Evolutionary conservation across 1,284 basidiomycete species (phyloP).

Genomic region (Leccinum pachyderme): DNA sequence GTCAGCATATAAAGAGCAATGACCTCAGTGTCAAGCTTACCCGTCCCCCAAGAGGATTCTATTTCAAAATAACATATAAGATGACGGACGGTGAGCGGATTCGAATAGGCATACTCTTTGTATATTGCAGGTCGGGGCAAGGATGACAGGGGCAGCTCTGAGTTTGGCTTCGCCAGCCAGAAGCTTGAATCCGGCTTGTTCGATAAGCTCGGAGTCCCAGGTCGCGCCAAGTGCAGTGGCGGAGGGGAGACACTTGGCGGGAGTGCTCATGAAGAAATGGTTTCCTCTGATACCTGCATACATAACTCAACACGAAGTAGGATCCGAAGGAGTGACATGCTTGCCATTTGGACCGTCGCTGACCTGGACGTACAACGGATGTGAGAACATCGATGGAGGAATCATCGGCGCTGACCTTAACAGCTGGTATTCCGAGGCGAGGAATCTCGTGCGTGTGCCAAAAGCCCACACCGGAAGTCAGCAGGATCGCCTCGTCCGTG

Average conservation of each 20-base stretch:
- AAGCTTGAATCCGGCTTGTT: slow-evolving; percentile 60
- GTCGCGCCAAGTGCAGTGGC: slow-evolving; percentile 75
- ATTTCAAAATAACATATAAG: slow-evolving; percentile 6
- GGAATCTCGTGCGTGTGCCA: slow-evolving; percentile 72
- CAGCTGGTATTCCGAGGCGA: slow-evolving; percentile 64
- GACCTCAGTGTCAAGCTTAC: slow-evolving; percentile 36
- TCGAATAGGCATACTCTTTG: slow-evolving; percentile 50
- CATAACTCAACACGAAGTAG: neutral
- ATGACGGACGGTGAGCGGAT: neutral
- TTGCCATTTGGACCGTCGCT: slow-evolving; percentile 74
- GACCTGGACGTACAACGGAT: slow-evolving; percentile 41
- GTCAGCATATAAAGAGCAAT: slow-evolving; percentile 10
- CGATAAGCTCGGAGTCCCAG: slow-evolving; percentile 66
- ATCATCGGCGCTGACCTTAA: slow-evolving; percentile 49
- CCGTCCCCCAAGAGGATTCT: slow-evolving; percentile 72
- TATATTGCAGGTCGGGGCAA: slow-evolving; percentile 81
- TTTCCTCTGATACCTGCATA: slow-evolving; percentile 48
- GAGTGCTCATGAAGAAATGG: slow-evolving; percentile 63
- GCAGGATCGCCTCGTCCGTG: slow-evolving; percentile 66
- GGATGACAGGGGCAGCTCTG: slow-evolving; percentile 63
- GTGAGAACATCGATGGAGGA: slow-evolving; percentile 1
- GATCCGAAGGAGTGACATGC: slow-evolving; percentile 1
- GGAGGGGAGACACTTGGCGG: slow-evolving; percentile 59
- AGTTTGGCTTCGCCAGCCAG: slow-evolving; percentile 73
- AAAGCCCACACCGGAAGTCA: slow-evolving; percentile 71